phyloP scores from a whole-genome alignment of 306 rosid genomes.

The Quercus suber region DNA sequence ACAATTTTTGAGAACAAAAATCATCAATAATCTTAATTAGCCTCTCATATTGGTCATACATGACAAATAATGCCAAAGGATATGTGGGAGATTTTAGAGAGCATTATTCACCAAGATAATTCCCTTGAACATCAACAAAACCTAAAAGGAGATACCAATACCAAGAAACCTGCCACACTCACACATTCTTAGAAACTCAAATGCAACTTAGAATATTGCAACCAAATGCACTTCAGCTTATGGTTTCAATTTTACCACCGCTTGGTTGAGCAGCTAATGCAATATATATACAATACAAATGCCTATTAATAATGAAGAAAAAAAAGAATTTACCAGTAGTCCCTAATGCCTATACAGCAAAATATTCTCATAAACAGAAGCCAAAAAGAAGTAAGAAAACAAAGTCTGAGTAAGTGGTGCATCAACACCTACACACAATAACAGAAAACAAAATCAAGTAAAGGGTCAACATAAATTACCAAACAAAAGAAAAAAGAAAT shows the following conservation, averaged over 20 bases:
- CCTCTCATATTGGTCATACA: not conserved
- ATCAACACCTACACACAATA: conserved; percentile 49
- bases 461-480: not conserved
- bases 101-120: conserved; percentile 50
- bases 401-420: conserved; percentile 53
- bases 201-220: not conserved
- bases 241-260: not conserved
- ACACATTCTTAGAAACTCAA: conserved; percentile 12
- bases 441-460: not conserved
- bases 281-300: not conserved
- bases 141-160: conserved; percentile 69
- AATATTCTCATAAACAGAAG: conserved; percentile 56
- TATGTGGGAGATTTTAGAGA: not conserved
- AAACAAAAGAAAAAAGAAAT: too few relatives aligned
- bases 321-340: conserved; percentile 29
- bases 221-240: not conserved
- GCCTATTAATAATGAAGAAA: not conserved
- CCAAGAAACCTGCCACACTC: conserved; percentile 58
- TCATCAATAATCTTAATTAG: not conserved
- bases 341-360: conserved; percentile 48
- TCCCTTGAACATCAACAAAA: conserved; percentile 69
- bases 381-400: conserved; percentile 41
- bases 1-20: not conserved
- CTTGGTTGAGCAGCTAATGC: not conserved
- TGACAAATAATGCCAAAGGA: not conserved